These are phyloP conservation scores for Beta macrorhiza DNA, from an alignment of 179 eudicot genomes.

Conservation along the genomic window DNA sequence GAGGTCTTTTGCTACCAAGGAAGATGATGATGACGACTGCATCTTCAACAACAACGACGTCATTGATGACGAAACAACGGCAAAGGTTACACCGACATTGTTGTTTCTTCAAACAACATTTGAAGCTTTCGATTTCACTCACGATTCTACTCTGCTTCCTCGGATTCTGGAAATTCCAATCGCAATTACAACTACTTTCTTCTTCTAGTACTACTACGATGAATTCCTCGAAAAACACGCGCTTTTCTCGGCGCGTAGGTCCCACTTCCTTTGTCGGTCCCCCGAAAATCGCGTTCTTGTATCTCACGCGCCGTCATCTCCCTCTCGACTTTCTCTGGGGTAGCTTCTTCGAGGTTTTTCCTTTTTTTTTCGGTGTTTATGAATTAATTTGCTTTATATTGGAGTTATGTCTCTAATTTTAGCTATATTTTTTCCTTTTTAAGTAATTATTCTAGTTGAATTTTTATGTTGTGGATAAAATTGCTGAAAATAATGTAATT, in stretches of 20 bases:
- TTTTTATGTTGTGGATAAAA: background rate
- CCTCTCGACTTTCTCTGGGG: slow-evolving; percentile 96
- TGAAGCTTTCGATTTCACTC: slow-evolving; percentile 40
- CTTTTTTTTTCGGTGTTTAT: background rate
- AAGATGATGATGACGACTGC: slow-evolving; percentile 13
- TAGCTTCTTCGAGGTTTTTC: slow-evolving; percentile 73
- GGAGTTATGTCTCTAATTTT: background rate
- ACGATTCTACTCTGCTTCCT: slow-evolving; percentile 43
- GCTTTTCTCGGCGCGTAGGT: slow-evolving; percentile 40
- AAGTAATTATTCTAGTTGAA: too few relatives aligned
- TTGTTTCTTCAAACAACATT: background rate
- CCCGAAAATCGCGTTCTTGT: slow-evolving; percentile 73
- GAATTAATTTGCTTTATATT: background rate
- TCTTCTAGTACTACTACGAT: slow-evolving; percentile 12
- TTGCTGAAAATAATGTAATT: background rate
- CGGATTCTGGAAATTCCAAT: slow-evolving; percentile 41
- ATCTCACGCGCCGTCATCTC: slow-evolving; percentile 61
- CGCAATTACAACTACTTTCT: slow-evolving; percentile 23
- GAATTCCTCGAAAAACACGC: slow-evolving; percentile 13
- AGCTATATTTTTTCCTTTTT: too few relatives aligned
- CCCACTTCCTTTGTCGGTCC: slow-evolving; percentile 32
- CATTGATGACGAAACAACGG: slow-evolving; percentile 1
- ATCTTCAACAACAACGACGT: background rate
- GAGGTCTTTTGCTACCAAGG: background rate
- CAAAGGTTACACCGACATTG: slow-evolving; percentile 9